Evolutionary conservation across 805 yeast genomes (phyloP), one percentile per base, ranked within the genome.

Genomic region (Cyberlindnera maclurae): DNA sequence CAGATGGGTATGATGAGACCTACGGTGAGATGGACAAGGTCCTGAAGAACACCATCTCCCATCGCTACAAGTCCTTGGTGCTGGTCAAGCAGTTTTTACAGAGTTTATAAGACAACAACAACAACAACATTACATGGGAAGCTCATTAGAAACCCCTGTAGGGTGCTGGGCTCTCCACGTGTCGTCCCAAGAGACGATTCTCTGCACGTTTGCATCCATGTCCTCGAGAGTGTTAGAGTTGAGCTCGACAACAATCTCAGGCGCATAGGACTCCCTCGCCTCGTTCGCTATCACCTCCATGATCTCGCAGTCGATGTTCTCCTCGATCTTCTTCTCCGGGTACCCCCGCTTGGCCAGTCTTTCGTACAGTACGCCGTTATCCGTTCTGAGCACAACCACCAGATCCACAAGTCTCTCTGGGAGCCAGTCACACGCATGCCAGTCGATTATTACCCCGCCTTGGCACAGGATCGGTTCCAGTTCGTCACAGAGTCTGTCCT

Each of bases 361-460:
- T 37, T 87, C 95, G 59, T 71, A 82, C 18, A 93, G 70, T 1
- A 67, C 60, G 12, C 78, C 63, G 52, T 84, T 87, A 53, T 84
- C 82, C 33, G 95, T 79, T 47, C 89, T 70, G 40, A 93, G 68
- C 1, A 93, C 98, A 29, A 88, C 82, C 5, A 93, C 97, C 45
- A 93, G 68, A 60, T 93, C 99, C 37, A 93, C 84, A 58, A 87
- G 73, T 49, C 94, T 67, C 57, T 88, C 97, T 1, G 97, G 97
- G 56, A 93, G 90, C 15, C 86, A 75, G 54, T 93, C 98, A 62
- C 95, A 87, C 33, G 90, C 93, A 58, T 93, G 99, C 98, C 98
- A 93, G 60, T 93, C 99, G 11, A 93, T 70, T 8, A 93, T 67
- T n/a, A 72, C 69, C 2, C 94, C 95, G n/a, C 99, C 99, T 46